Evolutionary conservation across 2,329 filamentous ascomycete species (phyloP), one percentile per base, ranked within the genome.

Genomic region (Fusarium bulbicola): DNA sequence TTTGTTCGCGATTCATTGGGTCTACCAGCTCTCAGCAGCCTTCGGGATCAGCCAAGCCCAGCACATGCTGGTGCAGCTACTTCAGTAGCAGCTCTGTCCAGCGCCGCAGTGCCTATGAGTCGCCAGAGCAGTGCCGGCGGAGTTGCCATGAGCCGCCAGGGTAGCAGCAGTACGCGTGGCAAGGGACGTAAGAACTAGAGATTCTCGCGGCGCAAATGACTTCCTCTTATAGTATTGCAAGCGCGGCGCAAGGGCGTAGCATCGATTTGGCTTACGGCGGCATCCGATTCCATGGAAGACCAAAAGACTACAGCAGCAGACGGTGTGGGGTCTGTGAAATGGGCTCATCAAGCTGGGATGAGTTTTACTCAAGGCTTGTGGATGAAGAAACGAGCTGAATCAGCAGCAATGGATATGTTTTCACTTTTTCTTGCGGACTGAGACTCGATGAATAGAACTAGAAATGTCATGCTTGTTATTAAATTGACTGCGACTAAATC

Each of bases 111-210:
- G 20, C 84, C 87, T 3, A 89, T 89, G 86, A 89, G 87, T 74
- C 85, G 87, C 42, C 86, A 87, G 78, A 89, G 86, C 80, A 89
- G 87, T 60, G 81, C 86, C 8, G 87, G 87, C 30, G 88, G 88
- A 46, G 85, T 85, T 37, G 82, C 86, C 18, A 90, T 90, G 88
- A 90, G 87, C 72, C 83, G 88, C 28, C 85, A 87, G 76, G 86
- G 86, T 36, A 87, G 85, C 56, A 81, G 85, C 49, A 88, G 86
- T 70, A 85, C 84, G 28, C 83, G 87, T 58, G 87, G 87, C 54
- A 85, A 84, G 77, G 79, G 82, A 57, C 80, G 83, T 58, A 82
- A 83, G 75, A 79, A 77, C 58, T 82, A 77, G 65, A 45, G 30
- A 45, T 30, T 46, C 63, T 26, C 59, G 58, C 50, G 46, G 58